phyloP scores from a whole-genome alignment of 2,329 filamentous ascomycete species.

The Aspergillus sp. region DNA sequence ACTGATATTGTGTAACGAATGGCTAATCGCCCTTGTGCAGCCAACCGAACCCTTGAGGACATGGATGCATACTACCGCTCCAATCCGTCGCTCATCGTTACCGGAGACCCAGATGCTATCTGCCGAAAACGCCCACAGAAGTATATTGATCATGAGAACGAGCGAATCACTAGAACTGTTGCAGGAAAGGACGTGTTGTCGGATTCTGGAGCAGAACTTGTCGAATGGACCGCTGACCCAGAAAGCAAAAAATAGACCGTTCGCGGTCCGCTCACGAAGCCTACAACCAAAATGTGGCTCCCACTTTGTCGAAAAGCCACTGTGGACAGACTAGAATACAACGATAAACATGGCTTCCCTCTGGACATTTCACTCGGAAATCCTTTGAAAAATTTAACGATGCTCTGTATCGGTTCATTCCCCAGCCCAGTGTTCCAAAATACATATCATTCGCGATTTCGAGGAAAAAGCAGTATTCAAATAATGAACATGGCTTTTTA shows the following conservation, averaged over 20 bases:
- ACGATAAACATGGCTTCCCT: no score
- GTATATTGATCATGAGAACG: constrained; percentile 45
- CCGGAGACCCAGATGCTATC: constrained; percentile 48
- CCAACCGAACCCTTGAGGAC: constrained; percentile 30
- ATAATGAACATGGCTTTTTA: no score
- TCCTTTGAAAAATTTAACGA: no score
- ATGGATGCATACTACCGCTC: constrained; percentile 38
- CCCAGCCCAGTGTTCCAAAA: no score
- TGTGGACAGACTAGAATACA: no score
- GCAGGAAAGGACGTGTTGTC: background rate
- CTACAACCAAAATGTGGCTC: no score
- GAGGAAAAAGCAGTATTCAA: no score
- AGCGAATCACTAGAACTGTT: background rate
- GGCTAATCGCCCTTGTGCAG: constrained; percentile 1
- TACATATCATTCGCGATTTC: no score
- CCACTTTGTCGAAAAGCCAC: no score
- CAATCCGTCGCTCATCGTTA: constrained; percentile 44
- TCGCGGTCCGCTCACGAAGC: background rate
- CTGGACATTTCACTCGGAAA: no score
- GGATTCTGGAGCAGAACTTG: background rate
- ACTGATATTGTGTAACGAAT: background rate
- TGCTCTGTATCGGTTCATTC: no score
- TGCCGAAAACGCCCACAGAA: constrained; percentile 44
- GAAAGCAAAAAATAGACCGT: background rate
- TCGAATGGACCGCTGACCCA: background rate